Evolutionary conservation across 768 basidiomycete species (phyloP).

Genomic region (Collybia sp.): DNA sequence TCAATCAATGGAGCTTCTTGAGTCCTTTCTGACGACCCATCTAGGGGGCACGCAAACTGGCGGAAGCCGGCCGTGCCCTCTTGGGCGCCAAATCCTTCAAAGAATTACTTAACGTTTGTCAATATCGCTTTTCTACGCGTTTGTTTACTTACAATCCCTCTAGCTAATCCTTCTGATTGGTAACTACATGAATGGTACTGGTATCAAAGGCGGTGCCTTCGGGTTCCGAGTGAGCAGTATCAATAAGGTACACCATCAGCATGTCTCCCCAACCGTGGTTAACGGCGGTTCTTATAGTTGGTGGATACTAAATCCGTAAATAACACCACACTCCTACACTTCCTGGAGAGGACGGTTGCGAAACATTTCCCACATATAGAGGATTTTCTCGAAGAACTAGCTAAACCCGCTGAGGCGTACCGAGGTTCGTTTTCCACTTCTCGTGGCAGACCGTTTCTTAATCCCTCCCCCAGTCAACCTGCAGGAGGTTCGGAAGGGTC

Average conservation of each 20-base stretch:
- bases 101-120: conserved; percentile 75
- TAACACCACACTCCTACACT: conserved; percentile 92
- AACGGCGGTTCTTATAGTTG: conserved; percentile 43
- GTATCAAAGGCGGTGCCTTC: conserved; percentile 93
- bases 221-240: conserved; percentile 97
- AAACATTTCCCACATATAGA: conserved; percentile 88
- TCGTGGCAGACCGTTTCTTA: conserved; percentile 4
- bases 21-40: not conserved
- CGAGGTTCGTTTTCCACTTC: conserved; percentile 52
- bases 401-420: conserved; percentile 88
- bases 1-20: conserved; percentile 4
- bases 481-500: conserved; percentile 76
- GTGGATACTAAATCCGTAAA: conserved; percentile 97
- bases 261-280: too few species aligned
- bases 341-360: conserved; percentile 83
- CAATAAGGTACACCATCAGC: conserved; percentile 65
- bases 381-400: conserved; percentile 83
- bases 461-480: conserved; percentile 60
- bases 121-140: not conserved
- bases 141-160: not conserved
- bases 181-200: conserved; percentile 98
- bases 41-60: conserved; percentile 77
- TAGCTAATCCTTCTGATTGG: conserved; percentile 90
- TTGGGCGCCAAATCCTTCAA: conserved; percentile 85
- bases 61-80: conserved; percentile 75